phyloP scores from a whole-genome alignment of 2,329 filamentous ascomycete species.

The Immersiporthe knoxdaviesiana region DNA sequence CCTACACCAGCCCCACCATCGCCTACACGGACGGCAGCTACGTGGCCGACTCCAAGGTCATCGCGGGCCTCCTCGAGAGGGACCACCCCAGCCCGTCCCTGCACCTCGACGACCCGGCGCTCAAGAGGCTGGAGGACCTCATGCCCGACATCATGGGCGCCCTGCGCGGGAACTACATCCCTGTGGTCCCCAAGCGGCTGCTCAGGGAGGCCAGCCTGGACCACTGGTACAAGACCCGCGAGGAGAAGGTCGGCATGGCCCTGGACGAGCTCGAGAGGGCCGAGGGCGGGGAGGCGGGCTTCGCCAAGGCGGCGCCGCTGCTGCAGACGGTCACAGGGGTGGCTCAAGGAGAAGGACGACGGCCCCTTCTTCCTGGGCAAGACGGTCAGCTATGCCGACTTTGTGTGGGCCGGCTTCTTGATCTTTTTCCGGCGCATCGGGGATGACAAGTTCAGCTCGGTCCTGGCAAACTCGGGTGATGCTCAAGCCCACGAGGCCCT shows the following conservation, averaged over 20 bases:
- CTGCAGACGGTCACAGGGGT: conserved; percentile 43
- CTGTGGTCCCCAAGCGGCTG: conserved; percentile 52
- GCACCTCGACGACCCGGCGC: conserved; percentile 57
- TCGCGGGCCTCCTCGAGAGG: conserved; percentile 62
- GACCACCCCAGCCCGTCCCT: conserved; percentile 61
- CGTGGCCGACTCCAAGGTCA: conserved; percentile 66
- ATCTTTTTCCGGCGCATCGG: conserved; percentile 43
- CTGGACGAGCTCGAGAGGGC: conserved; percentile 53
- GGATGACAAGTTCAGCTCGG: conserved; percentile 39
- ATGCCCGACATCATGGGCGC: conserved; percentile 39
- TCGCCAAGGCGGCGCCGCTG: conserved; percentile 46
- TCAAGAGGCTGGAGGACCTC: conserved; percentile 48
- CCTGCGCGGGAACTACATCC: conserved; percentile 49
- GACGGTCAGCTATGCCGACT: conserved; percentile 59
- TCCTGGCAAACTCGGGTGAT: conserved; percentile 45
- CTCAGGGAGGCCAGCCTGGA: conserved; percentile 54
- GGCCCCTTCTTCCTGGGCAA: conserved; percentile 66
- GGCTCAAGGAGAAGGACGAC: conserved; percentile 58
- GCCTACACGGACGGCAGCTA: conserved; percentile 59
- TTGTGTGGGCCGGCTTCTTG: conserved; percentile 47
- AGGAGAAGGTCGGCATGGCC: conserved; percentile 52
- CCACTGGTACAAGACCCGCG: conserved; percentile 61
- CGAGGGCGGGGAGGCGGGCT: conserved; percentile 54
- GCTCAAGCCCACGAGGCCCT: conserved; percentile 43
- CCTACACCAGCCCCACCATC: conserved; percentile 61